A percentile compares a stretch with the other conserved stretches of the same genome.
phyloP scores from a whole-genome alignment of 2,329 filamentous ascomycete species.

The Ophiostoma himal-ulmi region DNA sequence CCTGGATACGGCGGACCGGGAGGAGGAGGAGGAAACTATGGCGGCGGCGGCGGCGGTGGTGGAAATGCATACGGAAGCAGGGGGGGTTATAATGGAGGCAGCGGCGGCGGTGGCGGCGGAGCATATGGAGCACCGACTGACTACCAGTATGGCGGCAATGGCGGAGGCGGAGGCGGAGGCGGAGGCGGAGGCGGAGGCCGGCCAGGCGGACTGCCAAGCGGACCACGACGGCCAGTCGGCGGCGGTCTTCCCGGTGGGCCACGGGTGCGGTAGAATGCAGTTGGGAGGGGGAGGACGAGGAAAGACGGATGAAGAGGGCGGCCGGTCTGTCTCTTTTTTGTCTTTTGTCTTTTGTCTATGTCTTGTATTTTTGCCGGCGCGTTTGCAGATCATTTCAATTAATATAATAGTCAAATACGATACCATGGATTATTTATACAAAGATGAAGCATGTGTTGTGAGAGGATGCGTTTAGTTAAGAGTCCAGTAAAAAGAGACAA shows the following conservation, averaged over 20 bases:
- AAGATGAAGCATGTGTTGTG: background rate
- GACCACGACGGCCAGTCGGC: conserved; percentile 26
- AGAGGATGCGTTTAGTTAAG: background rate
- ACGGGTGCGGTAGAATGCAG: conserved; percentile 37
- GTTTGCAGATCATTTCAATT: background rate
- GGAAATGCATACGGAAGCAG: too few relatives aligned
- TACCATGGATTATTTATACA: background rate
- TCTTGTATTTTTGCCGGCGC: background rate
- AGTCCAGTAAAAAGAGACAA: background rate
- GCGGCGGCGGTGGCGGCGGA: conserved; percentile 21
- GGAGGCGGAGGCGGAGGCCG: conserved; percentile 20
- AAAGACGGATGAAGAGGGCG: background rate
- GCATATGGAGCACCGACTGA: background rate
- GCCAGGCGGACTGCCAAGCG: conserved; percentile 38
- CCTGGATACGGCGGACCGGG: conserved; percentile 28
- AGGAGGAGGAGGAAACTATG: conserved; percentile 26
- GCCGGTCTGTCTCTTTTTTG: conserved; percentile 7
- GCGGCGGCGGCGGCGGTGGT: conserved; percentile 30
- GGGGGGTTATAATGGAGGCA: background rate
- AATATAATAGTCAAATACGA: background rate
- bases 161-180: conserved; percentile 31
- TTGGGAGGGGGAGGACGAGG: background rate
- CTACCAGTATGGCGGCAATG: conserved; percentile 19
- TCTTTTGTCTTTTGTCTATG: background rate
- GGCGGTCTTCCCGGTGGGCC: conserved; percentile 40